Conservation (phyloP, 108 stramenopile genomes). For the Craspedostauros australis region DNA sequence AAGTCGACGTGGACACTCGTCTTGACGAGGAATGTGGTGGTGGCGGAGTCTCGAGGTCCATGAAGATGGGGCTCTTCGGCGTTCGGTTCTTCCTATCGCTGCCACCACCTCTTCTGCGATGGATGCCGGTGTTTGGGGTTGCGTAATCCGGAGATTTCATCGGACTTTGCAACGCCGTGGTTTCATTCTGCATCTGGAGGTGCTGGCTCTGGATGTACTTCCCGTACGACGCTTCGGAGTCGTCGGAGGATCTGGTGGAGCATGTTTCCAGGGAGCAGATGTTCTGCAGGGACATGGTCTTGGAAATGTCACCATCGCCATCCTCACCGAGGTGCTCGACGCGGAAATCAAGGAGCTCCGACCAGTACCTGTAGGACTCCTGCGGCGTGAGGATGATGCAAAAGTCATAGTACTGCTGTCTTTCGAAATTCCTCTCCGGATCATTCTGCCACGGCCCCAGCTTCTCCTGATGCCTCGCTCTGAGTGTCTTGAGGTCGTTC, state of each 20-base stretch:
- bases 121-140: too few relatives aligned
- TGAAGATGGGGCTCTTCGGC: too few relatives aligned
- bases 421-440: slow-evolving; percentile 11
- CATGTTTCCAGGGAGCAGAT: slow-evolving; percentile 3
- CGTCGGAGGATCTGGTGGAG: slow-evolving; percentile 13
- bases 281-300: slow-evolving; percentile 1
- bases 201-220: too few relatives aligned
- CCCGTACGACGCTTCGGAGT: slow-evolving; percentile 2
- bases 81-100: too few relatives aligned
- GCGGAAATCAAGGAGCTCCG: slow-evolving; percentile 77
- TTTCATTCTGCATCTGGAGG: too few relatives aligned
- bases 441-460: slow-evolving; percentile 10
- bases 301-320: slow-evolving; percentile 14
- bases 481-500: slow-evolving; percentile 29
- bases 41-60: too few relatives aligned
- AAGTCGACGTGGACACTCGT: too few relatives aligned
- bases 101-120: too few relatives aligned
- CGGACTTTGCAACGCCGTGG: too few relatives aligned
- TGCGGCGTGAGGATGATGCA: slow-evolving; percentile 67
- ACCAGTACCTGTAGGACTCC: slow-evolving; percentile 73
- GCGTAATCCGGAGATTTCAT: too few relatives aligned
- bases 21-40: too few relatives aligned
- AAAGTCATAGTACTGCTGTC: slow-evolving; percentile 71
- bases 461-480: slow-evolving; percentile 34
- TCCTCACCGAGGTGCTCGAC: slow-evolving; percentile 58